Evolutionary conservation across 306 rosid genomes (phyloP).

Genomic region (Prunus campanulata): DNA sequence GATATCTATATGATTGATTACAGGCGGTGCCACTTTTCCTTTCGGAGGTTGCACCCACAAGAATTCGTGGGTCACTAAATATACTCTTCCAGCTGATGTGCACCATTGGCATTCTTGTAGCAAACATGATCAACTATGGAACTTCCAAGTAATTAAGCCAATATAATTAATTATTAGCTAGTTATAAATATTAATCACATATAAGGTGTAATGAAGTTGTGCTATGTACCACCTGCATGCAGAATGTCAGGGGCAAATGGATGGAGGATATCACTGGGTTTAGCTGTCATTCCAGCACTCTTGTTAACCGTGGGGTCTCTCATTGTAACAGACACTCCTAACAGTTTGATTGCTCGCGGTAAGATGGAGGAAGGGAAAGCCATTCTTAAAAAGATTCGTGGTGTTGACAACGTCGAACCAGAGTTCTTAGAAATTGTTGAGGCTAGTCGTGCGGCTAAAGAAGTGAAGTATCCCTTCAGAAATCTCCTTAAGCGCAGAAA

Average conservation of each 20-base stretch:
- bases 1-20: background rate
- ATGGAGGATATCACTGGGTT: slow-evolving; percentile 57
- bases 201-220: background rate
- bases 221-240: background rate
- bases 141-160: slow-evolving; percentile 41
- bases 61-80: slow-evolving; percentile 67
- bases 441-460: slow-evolving; percentile 44
- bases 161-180: background rate
- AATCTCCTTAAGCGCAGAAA: slow-evolving; percentile 40
- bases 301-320: slow-evolving; percentile 41
- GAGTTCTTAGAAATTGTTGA: slow-evolving; percentile 49
- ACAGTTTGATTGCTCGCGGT: slow-evolving; percentile 57
- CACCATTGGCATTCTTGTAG: slow-evolving; percentile 59
- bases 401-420: slow-evolving; percentile 42
- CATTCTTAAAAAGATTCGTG: slow-evolving; percentile 50
- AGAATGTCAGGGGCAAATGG: slow-evolving; percentile 53
- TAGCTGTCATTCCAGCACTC: slow-evolving; percentile 48
- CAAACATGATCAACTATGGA: slow-evolving; percentile 46
- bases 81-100: slow-evolving; percentile 54
- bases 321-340: slow-evolving; percentile 47
- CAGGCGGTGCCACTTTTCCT: slow-evolving; percentile 61
- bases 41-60: slow-evolving; percentile 67
- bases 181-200: background rate
- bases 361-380: slow-evolving; percentile 39
- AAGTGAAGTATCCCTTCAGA: slow-evolving; percentile 38